These are phyloP conservation scores for Ceratobasidium sp. DNA, from an alignment of 1,284 basidiomycete species.

Conservation along the genomic window DNA sequence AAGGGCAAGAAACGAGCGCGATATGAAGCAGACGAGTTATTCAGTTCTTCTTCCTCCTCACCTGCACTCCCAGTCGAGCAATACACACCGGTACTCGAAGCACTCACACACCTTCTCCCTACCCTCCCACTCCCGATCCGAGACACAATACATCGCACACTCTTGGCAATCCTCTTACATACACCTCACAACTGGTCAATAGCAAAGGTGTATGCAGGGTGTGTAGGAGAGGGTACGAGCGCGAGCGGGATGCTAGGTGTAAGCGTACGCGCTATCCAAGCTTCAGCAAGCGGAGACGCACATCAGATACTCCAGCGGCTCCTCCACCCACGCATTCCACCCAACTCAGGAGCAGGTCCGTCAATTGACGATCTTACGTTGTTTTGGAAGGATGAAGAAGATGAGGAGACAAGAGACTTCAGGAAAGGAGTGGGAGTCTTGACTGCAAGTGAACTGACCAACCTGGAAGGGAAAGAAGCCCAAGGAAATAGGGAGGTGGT, in stretches of 20 bases:
- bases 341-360: slow-evolving; percentile 56
- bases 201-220: slow-evolving; percentile 12
- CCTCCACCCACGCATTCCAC: slow-evolving; percentile 33
- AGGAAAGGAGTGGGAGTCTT: slow-evolving; percentile 62
- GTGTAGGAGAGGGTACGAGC: neutral
- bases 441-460: slow-evolving; percentile 13
- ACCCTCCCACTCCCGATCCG: slow-evolving; percentile 43
- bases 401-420: slow-evolving; percentile 53
- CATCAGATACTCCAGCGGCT: slow-evolving; percentile 3
- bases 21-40: slow-evolving; percentile 83
- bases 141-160: slow-evolving; percentile 22
- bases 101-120: slow-evolving; percentile 41
- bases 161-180: slow-evolving; percentile 13
- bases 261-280: slow-evolving; percentile 22
- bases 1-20: slow-evolving; percentile 82
- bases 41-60: slow-evolving; percentile 83
- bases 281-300: neutral
- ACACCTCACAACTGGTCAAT: slow-evolving; percentile 17
- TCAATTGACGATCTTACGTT: slow-evolving; percentile 71
- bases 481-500: neutral
- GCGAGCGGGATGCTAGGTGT: slow-evolving; percentile 31
- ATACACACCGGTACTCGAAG: slow-evolving; percentile 51
- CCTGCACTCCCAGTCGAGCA: slow-evolving; percentile 61
- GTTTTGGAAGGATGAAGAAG: slow-evolving; percentile 59
- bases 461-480: neutral